These are phyloP conservation scores for Primulina eburnea DNA, from an alignment of 257 asterid genomes.

Conservation along the genomic window DNA sequence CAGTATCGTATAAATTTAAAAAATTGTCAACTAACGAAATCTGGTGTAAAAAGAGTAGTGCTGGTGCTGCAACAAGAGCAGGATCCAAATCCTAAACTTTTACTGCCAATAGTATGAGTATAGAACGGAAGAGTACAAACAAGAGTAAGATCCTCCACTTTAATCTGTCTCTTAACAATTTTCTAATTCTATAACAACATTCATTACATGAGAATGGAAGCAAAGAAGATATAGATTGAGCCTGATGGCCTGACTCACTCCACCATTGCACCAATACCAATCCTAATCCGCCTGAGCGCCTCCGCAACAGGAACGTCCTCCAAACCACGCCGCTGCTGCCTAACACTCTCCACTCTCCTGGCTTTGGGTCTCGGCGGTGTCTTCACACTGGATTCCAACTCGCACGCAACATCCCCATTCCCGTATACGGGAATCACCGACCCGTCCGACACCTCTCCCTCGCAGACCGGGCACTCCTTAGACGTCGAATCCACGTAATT, in stretches of 20 bases:
- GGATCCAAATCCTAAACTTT: no score
- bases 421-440: slow-evolving; percentile 46
- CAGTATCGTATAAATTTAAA: no score
- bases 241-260: not conserved
- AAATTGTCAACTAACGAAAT: no score
- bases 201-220: not conserved
- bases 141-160: no score
- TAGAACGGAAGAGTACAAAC: no score
- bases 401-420: slow-evolving; percentile 35
- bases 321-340: slow-evolving; percentile 47
- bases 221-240: not conserved
- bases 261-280: slow-evolving; percentile 41
- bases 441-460: slow-evolving; percentile 53
- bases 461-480: slow-evolving; percentile 55
- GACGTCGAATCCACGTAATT: slow-evolving; percentile 42
- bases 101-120: no score
- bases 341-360: slow-evolving; percentile 43
- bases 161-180: no score
- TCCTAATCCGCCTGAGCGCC: slow-evolving; percentile 52
- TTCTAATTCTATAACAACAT: no score
- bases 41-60: no score
- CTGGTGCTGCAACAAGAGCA: no score
- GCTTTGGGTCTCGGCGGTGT: slow-evolving; percentile 63
- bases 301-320: slow-evolving; percentile 51
- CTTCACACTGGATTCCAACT: slow-evolving; percentile 32